A percentile compares a stretch with the other conserved stretches of the same genome.
Evolutionary conservation across 257 asterid genomes (phyloP).

Genomic region (Nicotiana tabacum): DNA sequence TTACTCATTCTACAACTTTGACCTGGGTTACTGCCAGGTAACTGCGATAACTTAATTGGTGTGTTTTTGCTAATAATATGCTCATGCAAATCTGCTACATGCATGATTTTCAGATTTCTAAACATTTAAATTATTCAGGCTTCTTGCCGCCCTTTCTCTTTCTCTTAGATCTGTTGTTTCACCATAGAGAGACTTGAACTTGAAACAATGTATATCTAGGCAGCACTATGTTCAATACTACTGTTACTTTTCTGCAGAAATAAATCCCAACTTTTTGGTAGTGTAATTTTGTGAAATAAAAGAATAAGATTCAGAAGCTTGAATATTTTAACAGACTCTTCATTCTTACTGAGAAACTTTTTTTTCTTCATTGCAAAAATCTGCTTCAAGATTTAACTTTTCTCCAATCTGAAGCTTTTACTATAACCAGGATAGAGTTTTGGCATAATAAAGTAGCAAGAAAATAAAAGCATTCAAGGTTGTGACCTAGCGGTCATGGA

Average conservation of each 20-base stretch:
- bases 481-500: not conserved
- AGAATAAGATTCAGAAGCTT: not conserved
- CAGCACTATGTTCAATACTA: not conserved
- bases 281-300: slow-evolving; percentile 1
- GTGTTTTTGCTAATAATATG: not conserved
- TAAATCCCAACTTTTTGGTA: not conserved
- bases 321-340: not conserved
- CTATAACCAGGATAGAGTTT: not conserved
- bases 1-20: slow-evolving; percentile 97
- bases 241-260: not conserved
- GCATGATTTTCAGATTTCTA: not conserved
- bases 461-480: not conserved
- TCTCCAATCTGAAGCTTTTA: not conserved
- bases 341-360: not conserved
- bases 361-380: not conserved
- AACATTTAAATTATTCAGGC: not conserved
- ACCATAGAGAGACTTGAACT: not conserved
- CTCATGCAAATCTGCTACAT: not conserved
- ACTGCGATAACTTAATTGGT: slow-evolving; percentile 1
- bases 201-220: not conserved
- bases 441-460: not conserved
- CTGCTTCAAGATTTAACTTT: not conserved
- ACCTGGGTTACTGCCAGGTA: slow-evolving; percentile 99
- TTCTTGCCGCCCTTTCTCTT: not conserved
- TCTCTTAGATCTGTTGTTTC: not conserved